Base-by-base conservation (phyloP, 352 stramenopile species). In the Hyaloperonospora arabidopsidis region DNA sequence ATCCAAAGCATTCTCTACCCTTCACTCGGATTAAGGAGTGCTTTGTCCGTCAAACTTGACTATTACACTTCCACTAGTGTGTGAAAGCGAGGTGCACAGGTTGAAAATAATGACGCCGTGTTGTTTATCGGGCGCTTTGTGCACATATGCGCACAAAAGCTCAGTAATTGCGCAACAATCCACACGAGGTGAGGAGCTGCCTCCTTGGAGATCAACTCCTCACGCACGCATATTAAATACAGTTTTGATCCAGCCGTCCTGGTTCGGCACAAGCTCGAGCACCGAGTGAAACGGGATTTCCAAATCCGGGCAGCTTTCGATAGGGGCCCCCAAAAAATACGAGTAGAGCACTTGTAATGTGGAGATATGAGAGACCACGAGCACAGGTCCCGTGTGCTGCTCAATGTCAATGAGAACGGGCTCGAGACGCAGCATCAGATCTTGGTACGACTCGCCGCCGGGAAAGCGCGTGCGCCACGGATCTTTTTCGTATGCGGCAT, bases 401-500 rank as follows among this genome's bases (percentile, higher is more conserved):
- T 93, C 84, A 32, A 97, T 90, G 67, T 97, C 91, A 54, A 97
- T 96, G 49, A 97, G 84, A 43, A 97, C 77, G 23, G 89, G 88
- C 54, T 95, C 79, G 19, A 97, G 66, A 15, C 92, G 84, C 57
- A 95, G 67, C 72, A 97, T 97, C 22, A 97, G 84, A 63, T 97
- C 92, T 41, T 91, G 79, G 66, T 97, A 97, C 7, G 86, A 96
- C 70, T 97, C 92, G 50, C 90, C 92, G 14, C 89, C 89, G 0
- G 85, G 86, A 51, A 92, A 92, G 13, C 82, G 79, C 41, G 82
- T 89, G 51, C 85, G 80, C 75, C 76, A 89, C 43, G 79, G 82
- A 50, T 92, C 79, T 17, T 74, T 65, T 50, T 76, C 57, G 63
- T 85, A 92, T 10, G 77, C 68, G 3, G 81, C 62, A 59, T 75